Conservation (phyloP, 2,329 filamentous ascomycete genomes). For the Incumbomyces lentus region DNA sequence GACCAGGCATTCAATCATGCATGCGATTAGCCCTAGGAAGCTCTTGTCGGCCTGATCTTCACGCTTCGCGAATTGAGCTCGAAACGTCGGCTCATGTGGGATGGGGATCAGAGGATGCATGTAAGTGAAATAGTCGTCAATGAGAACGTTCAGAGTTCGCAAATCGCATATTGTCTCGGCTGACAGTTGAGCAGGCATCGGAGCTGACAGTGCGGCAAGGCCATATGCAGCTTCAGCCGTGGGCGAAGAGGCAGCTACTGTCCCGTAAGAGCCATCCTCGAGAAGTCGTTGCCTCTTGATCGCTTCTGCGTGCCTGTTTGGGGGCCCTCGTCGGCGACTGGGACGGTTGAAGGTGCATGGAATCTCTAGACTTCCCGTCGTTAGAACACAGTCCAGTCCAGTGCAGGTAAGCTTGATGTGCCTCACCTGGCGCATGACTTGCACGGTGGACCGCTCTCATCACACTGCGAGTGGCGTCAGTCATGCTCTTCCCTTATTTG, state of each 20-base stretch:
- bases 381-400: background rate
- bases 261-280: constrained; percentile 21
- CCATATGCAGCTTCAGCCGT: constrained; percentile 43
- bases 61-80: constrained; percentile 32
- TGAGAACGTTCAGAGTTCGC: constrained; percentile 29
- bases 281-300: constrained; percentile 51
- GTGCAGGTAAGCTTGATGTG: background rate
- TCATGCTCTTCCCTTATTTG: constrained; percentile 8
- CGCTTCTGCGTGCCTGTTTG: constrained; percentile 56
- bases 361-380: constrained; percentile 45
- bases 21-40: constrained; percentile 35
- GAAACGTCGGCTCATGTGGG: constrained; percentile 38
- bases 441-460: constrained; percentile 56
- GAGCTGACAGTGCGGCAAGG: constrained; percentile 39
- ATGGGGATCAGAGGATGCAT: constrained; percentile 38
- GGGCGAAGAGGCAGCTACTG: constrained; percentile 29
- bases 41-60: constrained; percentile 33
- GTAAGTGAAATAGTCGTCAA: constrained; percentile 40
- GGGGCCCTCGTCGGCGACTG: constrained; percentile 53
- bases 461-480: constrained; percentile 39
- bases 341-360: constrained; percentile 58
- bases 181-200: constrained; percentile 33
- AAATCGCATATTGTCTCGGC: constrained; percentile 38
- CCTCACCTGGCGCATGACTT: constrained; percentile 43
- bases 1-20: constrained; percentile 36